phyloP scores from a whole-genome alignment of 192 early-diverging fungal genomes.

The Kappamyces sp. region DNA sequence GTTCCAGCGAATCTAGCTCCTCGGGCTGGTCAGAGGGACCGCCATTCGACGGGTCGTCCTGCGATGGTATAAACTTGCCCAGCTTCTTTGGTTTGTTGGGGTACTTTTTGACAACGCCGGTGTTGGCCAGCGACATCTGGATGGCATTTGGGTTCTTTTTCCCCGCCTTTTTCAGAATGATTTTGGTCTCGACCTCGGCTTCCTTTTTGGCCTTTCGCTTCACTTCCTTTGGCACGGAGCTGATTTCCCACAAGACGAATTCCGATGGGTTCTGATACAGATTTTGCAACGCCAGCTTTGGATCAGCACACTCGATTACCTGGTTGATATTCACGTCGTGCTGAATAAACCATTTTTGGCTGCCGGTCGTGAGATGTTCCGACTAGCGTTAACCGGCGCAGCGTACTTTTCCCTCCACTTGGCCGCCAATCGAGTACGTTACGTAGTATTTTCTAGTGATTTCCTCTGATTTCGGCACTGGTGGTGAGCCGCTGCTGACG shows the following conservation, averaged over 20 bases:
- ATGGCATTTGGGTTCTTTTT: not conserved
- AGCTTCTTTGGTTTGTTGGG: slow-evolving; percentile 3
- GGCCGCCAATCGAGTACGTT: slow-evolving; percentile 20
- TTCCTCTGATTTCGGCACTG: too few species aligned
- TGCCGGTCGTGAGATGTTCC: slow-evolving; percentile 18
- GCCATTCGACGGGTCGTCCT: not conserved
- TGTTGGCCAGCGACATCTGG: not conserved
- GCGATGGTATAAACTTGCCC: not conserved
- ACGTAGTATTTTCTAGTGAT: slow-evolving; percentile 20
- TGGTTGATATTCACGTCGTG: slow-evolving; percentile 27
- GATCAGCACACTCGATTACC: slow-evolving; percentile 13
- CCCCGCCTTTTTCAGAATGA: not conserved
- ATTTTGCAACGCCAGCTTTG: slow-evolving; percentile 20
- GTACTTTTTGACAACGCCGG: not conserved
- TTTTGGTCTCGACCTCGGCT: not conserved
- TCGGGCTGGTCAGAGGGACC: too few species aligned
- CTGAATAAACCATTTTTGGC: slow-evolving; percentile 15
- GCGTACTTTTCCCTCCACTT: slow-evolving; percentile 27
- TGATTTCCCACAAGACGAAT: slow-evolving; percentile 21
- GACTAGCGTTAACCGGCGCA: slow-evolving; percentile 12
- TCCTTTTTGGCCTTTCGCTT: not conserved
- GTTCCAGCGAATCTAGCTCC: too few species aligned
- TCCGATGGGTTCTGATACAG: slow-evolving; percentile 29
- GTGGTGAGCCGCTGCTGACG: too few species aligned
- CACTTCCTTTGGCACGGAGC: slow-evolving; percentile 1